Conservation (phyloP, 441 rosid species). For the Brassica balearica region DNA sequence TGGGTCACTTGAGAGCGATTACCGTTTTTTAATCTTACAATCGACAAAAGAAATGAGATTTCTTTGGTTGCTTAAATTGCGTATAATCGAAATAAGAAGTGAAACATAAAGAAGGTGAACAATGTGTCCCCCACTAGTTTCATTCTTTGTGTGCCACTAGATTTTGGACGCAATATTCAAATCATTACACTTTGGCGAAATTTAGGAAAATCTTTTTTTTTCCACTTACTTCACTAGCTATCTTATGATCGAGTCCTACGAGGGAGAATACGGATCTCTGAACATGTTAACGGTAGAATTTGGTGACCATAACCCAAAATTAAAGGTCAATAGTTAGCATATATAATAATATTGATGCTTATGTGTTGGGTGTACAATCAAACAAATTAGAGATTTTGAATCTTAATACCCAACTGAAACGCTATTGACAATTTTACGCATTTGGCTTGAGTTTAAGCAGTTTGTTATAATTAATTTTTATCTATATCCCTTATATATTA, state of each 20-base stretch:
- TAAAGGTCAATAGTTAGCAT: background rate
- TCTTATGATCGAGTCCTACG: background rate
- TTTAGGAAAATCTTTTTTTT: background rate
- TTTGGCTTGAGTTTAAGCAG: too few relatives aligned
- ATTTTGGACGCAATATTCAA: background rate
- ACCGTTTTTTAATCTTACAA: background rate
- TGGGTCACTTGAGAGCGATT: background rate
- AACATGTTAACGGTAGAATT: background rate
- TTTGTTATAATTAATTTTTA: too few relatives aligned
- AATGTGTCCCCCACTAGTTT: slow-evolving; percentile 28
- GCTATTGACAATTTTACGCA: too few relatives aligned
- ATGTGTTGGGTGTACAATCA: background rate
- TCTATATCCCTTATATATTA: too few relatives aligned
- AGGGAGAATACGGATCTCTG: background rate
- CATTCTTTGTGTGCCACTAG: slow-evolving; percentile 34
- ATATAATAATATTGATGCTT: background rate
- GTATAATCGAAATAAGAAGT: background rate
- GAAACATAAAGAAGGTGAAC: slow-evolving; percentile 14
- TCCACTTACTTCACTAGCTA: background rate
- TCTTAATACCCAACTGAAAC: too few relatives aligned
- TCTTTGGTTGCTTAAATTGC: background rate
- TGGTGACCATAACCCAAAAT: background rate
- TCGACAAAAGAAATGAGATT: background rate
- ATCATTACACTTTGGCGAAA: slow-evolving; percentile 21
- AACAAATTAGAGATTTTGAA: background rate